A percentile compares a stretch with the other conserved stretches of the same genome.
phyloP scores from a whole-genome alignment of 1,284 basidiomycete genomes.

The Apiotrichum porosum region DNA sequence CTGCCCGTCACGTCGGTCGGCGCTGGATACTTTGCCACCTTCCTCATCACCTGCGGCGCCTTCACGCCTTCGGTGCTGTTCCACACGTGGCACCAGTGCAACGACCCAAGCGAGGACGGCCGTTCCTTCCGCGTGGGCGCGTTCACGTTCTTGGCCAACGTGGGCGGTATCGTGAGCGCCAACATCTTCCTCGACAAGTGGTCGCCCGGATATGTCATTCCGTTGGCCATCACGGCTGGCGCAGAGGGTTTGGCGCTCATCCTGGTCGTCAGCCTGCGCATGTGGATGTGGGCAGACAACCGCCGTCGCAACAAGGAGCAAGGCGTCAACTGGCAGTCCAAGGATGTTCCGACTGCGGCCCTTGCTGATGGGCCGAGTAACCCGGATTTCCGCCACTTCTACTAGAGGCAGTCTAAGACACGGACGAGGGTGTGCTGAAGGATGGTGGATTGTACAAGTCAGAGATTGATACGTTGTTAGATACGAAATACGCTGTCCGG shows the following conservation, averaged over 20 bases:
- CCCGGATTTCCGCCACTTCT: conserved; percentile 54
- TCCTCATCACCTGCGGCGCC: conserved; percentile 27
- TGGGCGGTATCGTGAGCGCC: conserved; percentile 17
- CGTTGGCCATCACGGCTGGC: conserved; percentile 15
- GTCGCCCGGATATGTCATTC: conserved; percentile 16
- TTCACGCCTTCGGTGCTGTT: conserved; percentile 25
- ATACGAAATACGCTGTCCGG: too few relatives aligned
- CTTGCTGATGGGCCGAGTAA: conserved; percentile 51
- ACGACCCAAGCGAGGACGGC: conserved; percentile 23
- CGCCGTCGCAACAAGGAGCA: conserved; percentile 50
- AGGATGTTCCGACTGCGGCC: conserved; percentile 52
- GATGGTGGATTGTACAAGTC: too few relatives aligned
- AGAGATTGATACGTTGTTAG: too few relatives aligned
- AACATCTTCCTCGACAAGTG: conserved; percentile 19
- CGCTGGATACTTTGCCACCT: conserved; percentile 25
- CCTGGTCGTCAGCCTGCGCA: conserved; percentile 9
- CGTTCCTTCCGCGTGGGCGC: conserved; percentile 23
- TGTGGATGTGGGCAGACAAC: conserved; percentile 19
- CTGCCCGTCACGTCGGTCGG: conserved; percentile 17
- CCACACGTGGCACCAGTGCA: conserved; percentile 27
- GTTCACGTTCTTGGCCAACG: conserved; percentile 19
- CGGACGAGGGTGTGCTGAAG: too few relatives aligned
- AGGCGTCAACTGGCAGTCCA: conserved; percentile 50
- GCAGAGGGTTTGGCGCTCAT: conserved; percentile 11
- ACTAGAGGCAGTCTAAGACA: too few relatives aligned